phyloP scores from a whole-genome alignment of 2,329 filamentous ascomycete genomes.

The Akanthomyces lecanii region DNA sequence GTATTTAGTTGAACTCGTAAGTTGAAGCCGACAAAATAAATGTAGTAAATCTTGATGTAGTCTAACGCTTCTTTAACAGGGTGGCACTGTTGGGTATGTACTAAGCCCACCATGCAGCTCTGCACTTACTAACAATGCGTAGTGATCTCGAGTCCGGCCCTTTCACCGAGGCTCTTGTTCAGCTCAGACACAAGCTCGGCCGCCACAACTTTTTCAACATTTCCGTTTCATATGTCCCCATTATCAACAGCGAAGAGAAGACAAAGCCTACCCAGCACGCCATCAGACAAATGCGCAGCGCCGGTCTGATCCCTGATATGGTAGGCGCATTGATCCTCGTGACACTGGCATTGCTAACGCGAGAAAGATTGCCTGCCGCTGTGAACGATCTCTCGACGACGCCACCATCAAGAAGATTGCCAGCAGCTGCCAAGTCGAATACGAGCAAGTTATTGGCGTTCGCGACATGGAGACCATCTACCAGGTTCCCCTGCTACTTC shows the following conservation, averaged over 20 bases:
- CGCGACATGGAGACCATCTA: conserved; percentile 88
- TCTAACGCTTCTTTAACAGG: conserved; percentile 27
- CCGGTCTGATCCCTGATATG: conserved; percentile 68
- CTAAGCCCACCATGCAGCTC: neutral
- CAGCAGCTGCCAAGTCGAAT: conserved; percentile 80
- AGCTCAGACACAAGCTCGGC: conserved; percentile 68
- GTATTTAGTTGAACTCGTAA: conserved; percentile 33
- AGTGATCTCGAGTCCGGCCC: conserved; percentile 82
- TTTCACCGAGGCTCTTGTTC: conserved; percentile 81
- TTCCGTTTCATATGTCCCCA: conserved; percentile 80
- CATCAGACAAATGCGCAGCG: conserved; percentile 77
- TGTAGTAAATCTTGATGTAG: neutral
- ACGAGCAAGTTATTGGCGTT: conserved; percentile 82
- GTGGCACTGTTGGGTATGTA: conserved; percentile 54
- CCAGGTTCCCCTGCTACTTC: conserved; percentile 88
- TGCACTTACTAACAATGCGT: neutral
- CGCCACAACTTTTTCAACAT: conserved; percentile 83
- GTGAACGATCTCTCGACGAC: conserved; percentile 69
- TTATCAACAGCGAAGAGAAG: conserved; percentile 67
- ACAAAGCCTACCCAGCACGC: conserved; percentile 95
- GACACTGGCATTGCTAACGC: neutral
- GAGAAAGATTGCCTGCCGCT: conserved; percentile 84
- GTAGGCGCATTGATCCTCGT: conserved; percentile 36
- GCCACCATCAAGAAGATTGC: conserved; percentile 83
- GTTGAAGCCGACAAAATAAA: conserved; percentile 16